Evolutionary conservation across 1,284 basidiomycete genomes (phyloP).

Genomic region (Xerocomus amazonicus): DNA sequence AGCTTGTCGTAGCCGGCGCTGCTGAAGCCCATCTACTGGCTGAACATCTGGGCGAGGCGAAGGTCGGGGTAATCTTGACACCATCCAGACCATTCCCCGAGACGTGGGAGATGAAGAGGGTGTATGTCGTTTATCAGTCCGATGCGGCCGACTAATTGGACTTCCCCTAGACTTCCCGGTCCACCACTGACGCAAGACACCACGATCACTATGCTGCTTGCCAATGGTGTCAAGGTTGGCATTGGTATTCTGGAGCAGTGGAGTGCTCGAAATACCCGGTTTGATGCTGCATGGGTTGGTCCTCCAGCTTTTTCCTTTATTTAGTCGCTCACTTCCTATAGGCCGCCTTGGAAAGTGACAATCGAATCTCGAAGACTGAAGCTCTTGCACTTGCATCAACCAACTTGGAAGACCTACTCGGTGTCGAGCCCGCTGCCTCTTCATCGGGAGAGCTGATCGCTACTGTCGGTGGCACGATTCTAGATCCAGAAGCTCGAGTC

Average conservation of each 20-base stretch:
- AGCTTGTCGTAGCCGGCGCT: slow-evolving; percentile 65
- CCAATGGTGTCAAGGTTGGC: slow-evolving; percentile 72
- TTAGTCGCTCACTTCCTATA: slow-evolving; percentile 4
- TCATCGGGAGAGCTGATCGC: slow-evolving; percentile 46
- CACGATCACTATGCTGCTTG: slow-evolving; percentile 57
- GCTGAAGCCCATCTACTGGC: slow-evolving; percentile 78
- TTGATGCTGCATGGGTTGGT: slow-evolving; percentile 41
- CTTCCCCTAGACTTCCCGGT: slow-evolving; percentile 52
- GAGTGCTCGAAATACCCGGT: slow-evolving; percentile 59
- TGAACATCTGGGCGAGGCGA: slow-evolving; percentile 63
- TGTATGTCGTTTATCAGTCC: slow-evolving; percentile 33
- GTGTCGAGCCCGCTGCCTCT: slow-evolving; percentile 33
- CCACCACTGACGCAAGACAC: slow-evolving; percentile 72
- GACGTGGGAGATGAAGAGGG: slow-evolving; percentile 53
- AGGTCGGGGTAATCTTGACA: slow-evolving; percentile 72
- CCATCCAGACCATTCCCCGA: slow-evolving; percentile 58
- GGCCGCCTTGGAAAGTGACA: slow-evolving; percentile 24
- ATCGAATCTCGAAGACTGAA: slow-evolving; percentile 28
- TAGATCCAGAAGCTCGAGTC: slow-evolving; percentile 44
- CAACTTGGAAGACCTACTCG: slow-evolving; percentile 54
- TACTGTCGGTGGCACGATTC: slow-evolving; percentile 40
- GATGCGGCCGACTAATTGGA: slow-evolving; percentile 2
- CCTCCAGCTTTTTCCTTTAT: background rate
- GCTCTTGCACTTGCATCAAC: slow-evolving; percentile 31
- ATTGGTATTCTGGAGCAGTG: slow-evolving; percentile 54